A percentile compares a stretch with the other conserved stretches of the same genome.
These are phyloP conservation scores for Penicillium bovifimosum DNA, from an alignment of 495 filamentous ascomycete genomes.

Conservation along the genomic window DNA sequence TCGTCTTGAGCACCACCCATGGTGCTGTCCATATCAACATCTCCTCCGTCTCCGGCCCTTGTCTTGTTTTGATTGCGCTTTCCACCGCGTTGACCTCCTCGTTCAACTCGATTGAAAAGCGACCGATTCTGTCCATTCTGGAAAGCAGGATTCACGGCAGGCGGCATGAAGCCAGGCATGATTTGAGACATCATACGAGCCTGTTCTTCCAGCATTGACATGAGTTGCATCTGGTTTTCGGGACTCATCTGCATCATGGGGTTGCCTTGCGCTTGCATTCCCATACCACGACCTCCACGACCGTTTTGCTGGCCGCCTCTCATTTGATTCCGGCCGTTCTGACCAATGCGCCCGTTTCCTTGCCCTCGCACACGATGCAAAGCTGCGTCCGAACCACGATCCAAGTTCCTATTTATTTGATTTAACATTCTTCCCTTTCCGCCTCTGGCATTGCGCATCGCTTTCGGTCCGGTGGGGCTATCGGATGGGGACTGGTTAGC, in stretches of 20 bases:
- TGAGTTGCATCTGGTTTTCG: slow-evolving; percentile 72
- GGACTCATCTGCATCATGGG: slow-evolving; percentile 53
- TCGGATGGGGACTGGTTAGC: slow-evolving; percentile 14
- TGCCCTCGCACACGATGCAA: slow-evolving; percentile 78
- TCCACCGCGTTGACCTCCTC: slow-evolving; percentile 34
- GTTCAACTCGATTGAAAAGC: slow-evolving; percentile 72
- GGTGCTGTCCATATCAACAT: slow-evolving; percentile 40
- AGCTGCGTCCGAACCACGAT: slow-evolving; percentile 63
- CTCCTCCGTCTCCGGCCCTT: slow-evolving; percentile 19
- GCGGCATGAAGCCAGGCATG: slow-evolving; percentile 44
- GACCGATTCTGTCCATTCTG: slow-evolving; percentile 55
- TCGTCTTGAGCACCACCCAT: slow-evolving; percentile 46
- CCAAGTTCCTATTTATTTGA: slow-evolving; percentile 82
- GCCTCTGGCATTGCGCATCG: slow-evolving; percentile 73
- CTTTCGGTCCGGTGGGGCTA: slow-evolving; percentile 91
- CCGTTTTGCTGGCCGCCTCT: slow-evolving; percentile 55
- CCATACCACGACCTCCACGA: slow-evolving; percentile 46
- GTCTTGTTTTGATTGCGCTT: slow-evolving; percentile 29
- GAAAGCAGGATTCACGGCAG: slow-evolving; percentile 52
- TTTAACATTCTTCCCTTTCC: slow-evolving; percentile 74
- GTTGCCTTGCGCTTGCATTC: slow-evolving; percentile 45
- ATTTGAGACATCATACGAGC: slow-evolving; percentile 75
- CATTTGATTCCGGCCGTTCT: slow-evolving; percentile 64
- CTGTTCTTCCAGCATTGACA: slow-evolving; percentile 84
- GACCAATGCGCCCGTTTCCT: slow-evolving; percentile 71